Evolutionary conservation across 371 early-diverging fungal species (phyloP).

Genomic region (Ecytonucleospora hepatopenaei): DNA sequence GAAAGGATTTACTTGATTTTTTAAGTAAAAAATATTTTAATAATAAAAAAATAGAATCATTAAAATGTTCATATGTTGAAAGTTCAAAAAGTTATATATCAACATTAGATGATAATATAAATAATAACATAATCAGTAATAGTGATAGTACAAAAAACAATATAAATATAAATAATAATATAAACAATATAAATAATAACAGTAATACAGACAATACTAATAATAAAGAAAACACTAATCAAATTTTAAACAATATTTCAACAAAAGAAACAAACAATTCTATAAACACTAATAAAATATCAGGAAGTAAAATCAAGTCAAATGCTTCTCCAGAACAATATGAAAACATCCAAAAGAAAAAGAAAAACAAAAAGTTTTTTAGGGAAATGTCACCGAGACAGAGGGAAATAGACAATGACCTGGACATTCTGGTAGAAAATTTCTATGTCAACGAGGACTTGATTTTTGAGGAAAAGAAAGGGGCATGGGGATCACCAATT

Average conservation of each 20-base stretch:
- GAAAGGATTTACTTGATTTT: no score
- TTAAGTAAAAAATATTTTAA: no score
- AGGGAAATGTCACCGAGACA: neutral
- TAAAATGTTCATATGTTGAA: no score
- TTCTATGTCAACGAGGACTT: neutral
- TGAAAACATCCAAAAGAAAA: neutral
- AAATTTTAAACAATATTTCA: neutral
- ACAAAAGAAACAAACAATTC: neutral
- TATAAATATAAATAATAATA: no score
- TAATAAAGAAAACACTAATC: neutral
- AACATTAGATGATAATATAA: neutral
- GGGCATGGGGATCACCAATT: neutral
- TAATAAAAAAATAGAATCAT: no score
- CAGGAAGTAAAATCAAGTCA: neutral
- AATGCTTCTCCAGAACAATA: neutral
- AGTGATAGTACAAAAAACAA: no score
- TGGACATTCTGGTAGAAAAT: neutral
- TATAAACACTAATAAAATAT: neutral
- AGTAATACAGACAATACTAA: no score
- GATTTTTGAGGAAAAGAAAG: neutral
- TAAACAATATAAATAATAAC: no score
- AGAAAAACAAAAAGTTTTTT: neutral
- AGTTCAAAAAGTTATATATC: neutral
- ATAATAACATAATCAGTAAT: no score
- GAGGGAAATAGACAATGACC: neutral